Base-by-base conservation (phyloP, 1,284 basidiomycete genomes). In the Irpex sp. region DNA sequence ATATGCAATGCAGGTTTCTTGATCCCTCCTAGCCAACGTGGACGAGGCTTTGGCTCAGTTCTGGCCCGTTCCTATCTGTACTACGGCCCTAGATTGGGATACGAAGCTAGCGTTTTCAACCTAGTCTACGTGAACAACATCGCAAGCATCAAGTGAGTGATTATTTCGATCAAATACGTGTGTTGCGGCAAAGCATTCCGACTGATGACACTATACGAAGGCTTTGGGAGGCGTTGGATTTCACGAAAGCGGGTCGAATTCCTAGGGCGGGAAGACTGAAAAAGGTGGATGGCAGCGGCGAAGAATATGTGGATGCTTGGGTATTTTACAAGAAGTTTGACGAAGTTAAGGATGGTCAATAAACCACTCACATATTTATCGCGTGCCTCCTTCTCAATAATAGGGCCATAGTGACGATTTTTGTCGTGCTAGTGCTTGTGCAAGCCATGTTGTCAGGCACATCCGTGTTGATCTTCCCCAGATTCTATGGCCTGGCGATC, bases 1-100 rank as follows among this genome's bases (percentile, higher is more conserved):
- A 94, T 94, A 69, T 97, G 95, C 83, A 97, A 97, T 78, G 96
- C 89, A 2, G 97, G 97, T 1, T 99, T 99, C 82, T 85, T 99
- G 56, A 94, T 98, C 2, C 92, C 94, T 7, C 87, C 89, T 3
- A 74, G 78, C 0, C 90, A 92, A 67, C 88, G 96, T 38, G 92
- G 91, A 4, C 83, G 87, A 56, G 93, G 94, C 56, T 88, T 96
- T 74, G 97, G 96, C 11, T 83, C 85, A 44, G 85, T 91, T 2
- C 89, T 99, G 42, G 97, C 94, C 0, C 89, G 88, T 73, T 95
- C 94, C 4, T 99, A 92, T 83, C 84, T 98, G 11, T 84, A 95
- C 79, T 97, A 96, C 76, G 97, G 90, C 0, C 97, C 96, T 0
- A 84, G 83, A 45, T 83, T 96, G 32, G 94, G 97, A 9, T 99